A percentile compares a stretch with the other conserved stretches of the same genome.
These are phyloP conservation scores for Candida xiaguanensis DNA, from an alignment of 805 yeast species.

Conservation along the genomic window DNA sequence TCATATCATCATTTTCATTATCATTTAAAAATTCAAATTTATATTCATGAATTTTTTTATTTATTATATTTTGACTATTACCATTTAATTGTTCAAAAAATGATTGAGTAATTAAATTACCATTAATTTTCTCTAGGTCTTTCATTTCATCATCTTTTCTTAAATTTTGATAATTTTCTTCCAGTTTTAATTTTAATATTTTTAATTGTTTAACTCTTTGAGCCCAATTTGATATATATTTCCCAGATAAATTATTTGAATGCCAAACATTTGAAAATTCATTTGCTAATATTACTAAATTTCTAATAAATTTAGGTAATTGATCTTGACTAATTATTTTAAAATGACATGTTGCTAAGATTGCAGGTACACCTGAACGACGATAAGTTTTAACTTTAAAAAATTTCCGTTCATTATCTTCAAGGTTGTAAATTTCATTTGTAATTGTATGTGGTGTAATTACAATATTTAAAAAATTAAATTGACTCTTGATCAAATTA, in stretches of 20 bases:
- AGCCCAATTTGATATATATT: slow-evolving; percentile 62
- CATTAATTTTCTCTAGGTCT: slow-evolving; percentile 6
- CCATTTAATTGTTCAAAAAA: slow-evolving; percentile 15
- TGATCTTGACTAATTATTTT: slow-evolving; percentile 62
- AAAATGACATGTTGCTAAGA: slow-evolving; percentile 72
- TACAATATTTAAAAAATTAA: slow-evolving; percentile 78
- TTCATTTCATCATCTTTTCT: slow-evolving; percentile 17
- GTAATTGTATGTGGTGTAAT: slow-evolving; percentile 55
- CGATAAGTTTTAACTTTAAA: slow-evolving; percentile 65
- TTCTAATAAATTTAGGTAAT: slow-evolving; percentile 62
- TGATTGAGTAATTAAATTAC: slow-evolving; percentile 24
- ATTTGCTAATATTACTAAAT: slow-evolving; percentile 59
- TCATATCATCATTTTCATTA: slow-evolving; percentile 9
- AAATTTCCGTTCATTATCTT: slow-evolving; percentile 8
- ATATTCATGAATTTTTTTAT: slow-evolving; percentile 5
- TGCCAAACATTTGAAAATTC: slow-evolving; percentile 79
- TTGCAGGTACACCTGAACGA: slow-evolving; percentile 68
- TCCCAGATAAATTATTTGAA: slow-evolving; percentile 37
- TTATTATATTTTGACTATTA: neutral
- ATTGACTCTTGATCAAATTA: slow-evolving; percentile 70
- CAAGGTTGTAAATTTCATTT: slow-evolving; percentile 2
- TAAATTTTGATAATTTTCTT: slow-evolving; percentile 22
- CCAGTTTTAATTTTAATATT: slow-evolving; percentile 24
- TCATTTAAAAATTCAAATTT: slow-evolving; percentile 20
- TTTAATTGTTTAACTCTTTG: slow-evolving; percentile 57